Evolutionary conservation across 2,329 filamentous ascomycete species (phyloP), one percentile per base, ranked within the genome.

Genomic region (Penicillium digitatum): DNA sequence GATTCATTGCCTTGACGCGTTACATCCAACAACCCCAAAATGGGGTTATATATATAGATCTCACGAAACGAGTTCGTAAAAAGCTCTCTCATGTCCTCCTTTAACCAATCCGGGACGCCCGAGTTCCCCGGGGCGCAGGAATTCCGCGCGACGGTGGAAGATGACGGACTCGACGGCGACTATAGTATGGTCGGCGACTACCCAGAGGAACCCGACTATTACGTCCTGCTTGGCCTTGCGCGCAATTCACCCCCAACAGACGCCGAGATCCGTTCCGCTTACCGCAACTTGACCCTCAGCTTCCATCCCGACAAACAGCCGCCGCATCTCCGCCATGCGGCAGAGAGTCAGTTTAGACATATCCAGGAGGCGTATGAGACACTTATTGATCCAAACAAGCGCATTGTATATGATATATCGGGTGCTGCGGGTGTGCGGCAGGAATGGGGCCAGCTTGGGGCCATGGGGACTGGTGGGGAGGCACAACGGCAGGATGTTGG

Each of bases 291-390:
- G 52, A 73, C 72, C 9, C 68, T 76, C 24, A 75, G 71, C 58
- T 77, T 78, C 53, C 75, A 78, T 48, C 75, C 75, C 18, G 75
- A 78, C 60, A 77, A 77, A 58, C 75, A 78, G 51, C 75, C 75
- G 5, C 47, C 66, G 35, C 66, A 74, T 38, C 61, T 72, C 32
- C 71, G 66, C 37, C 68, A 73, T 18, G 67, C 69, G 0, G 75
- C 75, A 8, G 60, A 69, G 55, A 61, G 55, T 10, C 70, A 76
- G n/a, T 77, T 75, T 54, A 65, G 61, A 39, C 66, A 62, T 32
- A 73, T 78, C 52, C 68, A 68, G 20, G 67, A 69, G n/a, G 75
- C 75, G 18, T 77, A 77, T 52, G 72, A 74, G 53, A 72, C 72
- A 5, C 67, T 78, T 7, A 66, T 72, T 22, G 74, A 78, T 54